These are phyloP conservation scores for Adansonia grandidieri DNA, from an alignment of 441 rosid genomes.

Conservation along the genomic window DNA sequence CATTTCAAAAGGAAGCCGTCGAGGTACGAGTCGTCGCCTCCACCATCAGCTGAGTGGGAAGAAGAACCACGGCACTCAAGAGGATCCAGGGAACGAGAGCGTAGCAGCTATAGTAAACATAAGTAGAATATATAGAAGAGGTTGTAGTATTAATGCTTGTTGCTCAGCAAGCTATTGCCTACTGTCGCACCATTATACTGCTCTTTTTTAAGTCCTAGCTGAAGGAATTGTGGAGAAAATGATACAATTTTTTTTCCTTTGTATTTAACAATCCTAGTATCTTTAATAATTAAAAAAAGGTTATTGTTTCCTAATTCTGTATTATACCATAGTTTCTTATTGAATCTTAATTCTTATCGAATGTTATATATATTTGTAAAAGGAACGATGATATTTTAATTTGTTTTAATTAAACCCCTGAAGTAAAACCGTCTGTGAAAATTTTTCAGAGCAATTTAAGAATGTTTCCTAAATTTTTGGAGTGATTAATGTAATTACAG, in stretches of 20 bases:
- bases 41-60: constrained; percentile 45
- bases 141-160: constrained; percentile 1
- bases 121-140: constrained; percentile 24
- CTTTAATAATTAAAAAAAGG: not conserved
- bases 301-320: not conserved
- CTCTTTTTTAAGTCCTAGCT: not conserved
- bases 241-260: not conserved
- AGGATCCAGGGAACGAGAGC: constrained; percentile 41
- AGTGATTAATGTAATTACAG: no score
- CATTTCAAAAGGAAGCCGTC: constrained; percentile 94
- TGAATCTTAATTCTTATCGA: not conserved
- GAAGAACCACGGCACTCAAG: constrained; percentile 48
- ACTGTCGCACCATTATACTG: not conserved
- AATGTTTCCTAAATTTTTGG: no score
- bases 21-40: constrained; percentile 68
- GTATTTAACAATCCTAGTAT: constrained; percentile 5
- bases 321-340: not conserved
- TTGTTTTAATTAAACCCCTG: no score
- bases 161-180: not conserved
- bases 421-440: no score
- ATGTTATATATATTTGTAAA: not conserved
- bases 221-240: constrained; percentile 12
- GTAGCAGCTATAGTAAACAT: constrained; percentile 40
- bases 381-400: no score
- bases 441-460: no score